phyloP scores from a whole-genome alignment of 2,329 filamentous ascomycete genomes.

The Erysiphe pulchra region DNA sequence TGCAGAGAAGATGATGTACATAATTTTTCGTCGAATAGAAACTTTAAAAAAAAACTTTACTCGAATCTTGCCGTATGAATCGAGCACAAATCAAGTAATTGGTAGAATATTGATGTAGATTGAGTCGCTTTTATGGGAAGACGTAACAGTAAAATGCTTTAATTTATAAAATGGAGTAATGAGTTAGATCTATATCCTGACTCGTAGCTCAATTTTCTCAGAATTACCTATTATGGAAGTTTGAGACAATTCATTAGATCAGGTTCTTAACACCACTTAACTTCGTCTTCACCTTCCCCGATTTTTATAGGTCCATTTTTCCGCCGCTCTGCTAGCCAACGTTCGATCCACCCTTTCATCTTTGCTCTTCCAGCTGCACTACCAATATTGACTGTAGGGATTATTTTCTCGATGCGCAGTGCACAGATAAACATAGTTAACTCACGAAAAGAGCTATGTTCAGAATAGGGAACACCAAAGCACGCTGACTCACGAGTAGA shows the following conservation, averaged over 20 bases:
- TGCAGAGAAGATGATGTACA: too few relatives aligned
- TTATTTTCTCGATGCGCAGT: slow-evolving; percentile 63
- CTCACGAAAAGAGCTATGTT: slow-evolving; percentile 88
- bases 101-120: too few relatives aligned
- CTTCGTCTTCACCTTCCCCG: slow-evolving; percentile 8
- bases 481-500: slow-evolving; percentile 63
- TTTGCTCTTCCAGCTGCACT: slow-evolving; percentile 28
- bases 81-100: too few relatives aligned
- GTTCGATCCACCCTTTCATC: slow-evolving; percentile 40
- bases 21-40: too few relatives aligned
- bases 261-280: slow-evolving; percentile 14
- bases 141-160: too few relatives aligned
- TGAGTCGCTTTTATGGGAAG: too few relatives aligned
- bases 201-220: too few relatives aligned
- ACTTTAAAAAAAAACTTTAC: too few relatives aligned
- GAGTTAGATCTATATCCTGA: too few relatives aligned
- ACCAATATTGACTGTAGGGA: slow-evolving; percentile 75
- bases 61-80: too few relatives aligned
- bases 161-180: too few relatives aligned
- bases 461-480: slow-evolving; percentile 84
- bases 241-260: background rate
- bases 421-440: slow-evolving; percentile 81
- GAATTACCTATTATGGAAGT: too few relatives aligned
- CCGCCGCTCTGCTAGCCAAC: slow-evolving; percentile 32
- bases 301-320: slow-evolving; percentile 24